Evolutionary conservation across 2,329 filamentous ascomycete species (phyloP), one percentile per base, ranked within the genome.

Genomic region (Sporothrix humicola): DNA sequence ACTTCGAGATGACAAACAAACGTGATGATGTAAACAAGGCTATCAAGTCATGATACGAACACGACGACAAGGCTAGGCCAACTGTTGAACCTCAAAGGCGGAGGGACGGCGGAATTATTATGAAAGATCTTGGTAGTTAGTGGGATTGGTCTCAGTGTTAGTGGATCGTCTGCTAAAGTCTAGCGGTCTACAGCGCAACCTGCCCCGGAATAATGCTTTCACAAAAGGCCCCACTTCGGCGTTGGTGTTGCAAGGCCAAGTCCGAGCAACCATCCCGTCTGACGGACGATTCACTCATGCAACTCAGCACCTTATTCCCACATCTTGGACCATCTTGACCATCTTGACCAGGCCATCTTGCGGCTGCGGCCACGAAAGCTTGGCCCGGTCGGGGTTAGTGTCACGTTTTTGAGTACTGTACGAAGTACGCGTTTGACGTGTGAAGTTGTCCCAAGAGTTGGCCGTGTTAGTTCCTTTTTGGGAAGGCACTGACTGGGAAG

Each of bases 241-340:
- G 7, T 63, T 46, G 37, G 20, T 10, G 44, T 13, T 26, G 17
- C n/a, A 23, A 10, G 37, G 10, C 5, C 37, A 23, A 46, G 17
- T 46, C 59, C 59, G 59, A 44, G 17, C 37, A 2, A 44, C 17
- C 10, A 44, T 44, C 37, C 59, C 37, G 59, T 23, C 59, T 63
- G 59, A 46, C 37, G 37, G 17, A 31, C 2, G 23, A 26, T 26
- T 26, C 23, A 26, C 23, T 26, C 26, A 59, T 26, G 12, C 1
- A 13, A 42, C 61, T 48, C 42, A 66, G 61, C 61, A 66, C 61
- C 61, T 66, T 66, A 48, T 50, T 26, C 44, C 61, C n/a, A 50
- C 44, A 37, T 13, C 13, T 10, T 17, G 23, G 23, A 37, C 56
- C 23, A 26, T 26, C 23, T 26, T 26, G 23, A 26, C 23, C 23